Conservation (phyloP, 305 asterid genomes). For the Fraxinus dipetala region DNA sequence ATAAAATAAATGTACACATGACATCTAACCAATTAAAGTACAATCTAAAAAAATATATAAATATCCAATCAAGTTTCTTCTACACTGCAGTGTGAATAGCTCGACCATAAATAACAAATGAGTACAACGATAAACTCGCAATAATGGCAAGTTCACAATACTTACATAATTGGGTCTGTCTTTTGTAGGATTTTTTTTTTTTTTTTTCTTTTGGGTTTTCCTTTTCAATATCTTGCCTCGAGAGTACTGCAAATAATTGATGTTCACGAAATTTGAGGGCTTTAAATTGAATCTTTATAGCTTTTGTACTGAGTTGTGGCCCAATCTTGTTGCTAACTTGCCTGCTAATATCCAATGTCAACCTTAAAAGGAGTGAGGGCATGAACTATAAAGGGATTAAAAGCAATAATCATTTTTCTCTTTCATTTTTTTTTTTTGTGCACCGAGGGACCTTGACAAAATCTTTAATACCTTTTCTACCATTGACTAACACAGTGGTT, state of each 20-base stretch:
- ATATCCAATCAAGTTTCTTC: not conserved
- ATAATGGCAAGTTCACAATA: not conserved
- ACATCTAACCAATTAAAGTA: not conserved
- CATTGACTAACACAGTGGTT: constrained; percentile 59
- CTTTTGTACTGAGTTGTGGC: not conserved
- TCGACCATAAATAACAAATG: no score
- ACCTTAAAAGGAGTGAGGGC: not conserved
- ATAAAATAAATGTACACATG: not conserved
- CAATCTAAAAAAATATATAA: no score
- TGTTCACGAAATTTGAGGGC: not conserved
- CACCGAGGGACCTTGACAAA: constrained; percentile 41
- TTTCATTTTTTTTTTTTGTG: constrained; percentile 28
- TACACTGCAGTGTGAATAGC: not conserved
- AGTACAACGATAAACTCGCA: not conserved
- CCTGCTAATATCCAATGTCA: not conserved
- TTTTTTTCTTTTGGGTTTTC: not conserved
- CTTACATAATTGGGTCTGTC: not conserved
- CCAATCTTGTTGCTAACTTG: not conserved
- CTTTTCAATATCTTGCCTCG: no score
- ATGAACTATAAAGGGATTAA: constrained; percentile 5
- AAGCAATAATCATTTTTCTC: constrained; percentile 26
- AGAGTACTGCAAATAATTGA: not conserved
- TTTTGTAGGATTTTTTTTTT: not conserved
- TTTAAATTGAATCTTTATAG: not conserved
- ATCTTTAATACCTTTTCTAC: constrained; percentile 29